Conservation (phyloP, 352 stramenopile species). For the Pythium graminicola region DNA sequence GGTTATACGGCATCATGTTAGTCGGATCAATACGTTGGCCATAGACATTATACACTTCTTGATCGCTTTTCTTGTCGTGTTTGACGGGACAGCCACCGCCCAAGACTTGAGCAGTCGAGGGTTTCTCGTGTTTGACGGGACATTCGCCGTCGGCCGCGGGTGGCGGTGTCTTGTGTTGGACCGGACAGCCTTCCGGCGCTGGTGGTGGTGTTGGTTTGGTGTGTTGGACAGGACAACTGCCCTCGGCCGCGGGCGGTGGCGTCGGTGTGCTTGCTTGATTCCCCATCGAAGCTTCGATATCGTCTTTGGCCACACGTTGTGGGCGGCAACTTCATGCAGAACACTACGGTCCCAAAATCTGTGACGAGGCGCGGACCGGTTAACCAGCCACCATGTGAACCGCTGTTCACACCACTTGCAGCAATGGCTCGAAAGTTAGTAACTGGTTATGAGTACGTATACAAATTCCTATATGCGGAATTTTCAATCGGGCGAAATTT, state of each 20-base stretch:
- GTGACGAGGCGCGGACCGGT: conserved; percentile 20
- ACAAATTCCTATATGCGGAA: conserved; percentile 21
- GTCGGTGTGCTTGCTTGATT: conserved; percentile 54
- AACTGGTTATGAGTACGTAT: conserved; percentile 4
- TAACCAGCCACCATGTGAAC: conserved; percentile 13
- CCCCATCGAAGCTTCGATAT: conserved; percentile 40
- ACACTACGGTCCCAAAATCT: conserved; percentile 8
- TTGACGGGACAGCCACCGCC: conserved; percentile 63
- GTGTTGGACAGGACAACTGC: conserved; percentile 53
- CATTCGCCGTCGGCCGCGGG: conserved; percentile 32
- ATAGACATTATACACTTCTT: conserved; percentile 96
- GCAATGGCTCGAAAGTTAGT: conserved; percentile 10
- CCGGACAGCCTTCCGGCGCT: conserved; percentile 37
- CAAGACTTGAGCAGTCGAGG: conserved; percentile 14
- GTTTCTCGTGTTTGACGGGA: conserved; percentile 39
- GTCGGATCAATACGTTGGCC: conserved; percentile 94
- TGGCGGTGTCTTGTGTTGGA: conserved; percentile 35
- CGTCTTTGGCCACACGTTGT: conserved; percentile 11
- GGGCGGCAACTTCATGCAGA: conserved; percentile 14
- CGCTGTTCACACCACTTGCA: not conserved
- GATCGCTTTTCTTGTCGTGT: conserved; percentile 35
- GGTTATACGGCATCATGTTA: conserved; percentile 98
- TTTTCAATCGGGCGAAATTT: not conserved
- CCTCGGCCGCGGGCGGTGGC: conserved; percentile 19
- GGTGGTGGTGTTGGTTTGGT: conserved; percentile 20